phyloP scores from a whole-genome alignment of 345 rosid species.

The Draba incana region DNA sequence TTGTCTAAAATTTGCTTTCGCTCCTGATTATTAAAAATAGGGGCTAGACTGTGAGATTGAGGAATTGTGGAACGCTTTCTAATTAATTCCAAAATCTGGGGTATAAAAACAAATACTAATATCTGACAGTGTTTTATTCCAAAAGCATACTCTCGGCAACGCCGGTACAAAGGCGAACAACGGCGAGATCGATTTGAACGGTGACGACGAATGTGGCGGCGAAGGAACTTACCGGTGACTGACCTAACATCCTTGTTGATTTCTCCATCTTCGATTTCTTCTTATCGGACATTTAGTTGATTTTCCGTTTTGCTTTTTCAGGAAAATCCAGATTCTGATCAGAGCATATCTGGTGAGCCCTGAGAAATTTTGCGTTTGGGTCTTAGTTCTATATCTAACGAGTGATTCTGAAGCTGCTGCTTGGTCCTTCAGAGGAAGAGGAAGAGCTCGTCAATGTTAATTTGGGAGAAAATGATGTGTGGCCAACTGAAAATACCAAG shows the following conservation, averaged over 20 bases:
- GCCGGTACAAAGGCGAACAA: constrained; percentile 4
- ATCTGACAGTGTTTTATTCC: not conserved
- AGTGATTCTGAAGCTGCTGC: constrained; percentile 14
- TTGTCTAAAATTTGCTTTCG: not conserved
- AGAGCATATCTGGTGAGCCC: constrained; percentile 66
- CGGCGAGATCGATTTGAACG: constrained; percentile 30
- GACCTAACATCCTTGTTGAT: not conserved
- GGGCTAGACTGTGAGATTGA: not conserved
- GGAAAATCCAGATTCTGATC: constrained; percentile 64
- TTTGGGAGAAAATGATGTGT: constrained; percentile 46
- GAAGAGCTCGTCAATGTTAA: constrained; percentile 50
- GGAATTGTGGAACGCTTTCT: not conserved
- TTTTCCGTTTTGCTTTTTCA: constrained; percentile 32
- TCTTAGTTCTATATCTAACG: not conserved
- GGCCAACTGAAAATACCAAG: constrained; percentile 40
- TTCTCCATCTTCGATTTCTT: not conserved
- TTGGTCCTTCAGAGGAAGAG: constrained; percentile 49
- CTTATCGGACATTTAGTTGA: not conserved
- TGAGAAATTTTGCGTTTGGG: constrained; percentile 25
- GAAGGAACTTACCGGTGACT: constrained; percentile 44
- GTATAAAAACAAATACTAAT: not conserved
- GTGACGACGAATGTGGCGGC: constrained; percentile 63
- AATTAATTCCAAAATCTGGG: not conserved
- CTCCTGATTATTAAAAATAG: not conserved
- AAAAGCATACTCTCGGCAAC: not conserved